These are phyloP conservation scores for Stipa capillata DNA, from an alignment of 176 grass and related monocot genomes.

Conservation along the genomic window DNA sequence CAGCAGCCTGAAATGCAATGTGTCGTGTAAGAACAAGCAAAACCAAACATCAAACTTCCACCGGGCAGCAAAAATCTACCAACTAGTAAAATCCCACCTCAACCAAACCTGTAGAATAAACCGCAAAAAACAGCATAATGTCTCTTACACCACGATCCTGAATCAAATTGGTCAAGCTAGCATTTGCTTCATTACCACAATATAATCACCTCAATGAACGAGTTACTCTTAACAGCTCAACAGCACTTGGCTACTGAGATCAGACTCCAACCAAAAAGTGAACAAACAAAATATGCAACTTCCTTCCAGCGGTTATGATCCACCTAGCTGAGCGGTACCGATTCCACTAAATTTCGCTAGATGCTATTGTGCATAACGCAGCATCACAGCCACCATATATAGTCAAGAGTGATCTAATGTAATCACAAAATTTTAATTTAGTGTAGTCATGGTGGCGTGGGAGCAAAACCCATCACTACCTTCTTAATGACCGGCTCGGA, in stretches of 20 bases:
- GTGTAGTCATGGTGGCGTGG: no score
- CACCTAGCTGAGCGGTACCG: not conserved
- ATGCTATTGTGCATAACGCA: not conserved
- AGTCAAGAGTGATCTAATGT: not conserved
- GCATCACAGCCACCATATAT: not conserved
- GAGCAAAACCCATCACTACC: conserved; percentile 28
- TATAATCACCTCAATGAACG: not conserved
- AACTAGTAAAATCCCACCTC: not conserved
- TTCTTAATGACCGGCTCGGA: conserved; percentile 58
- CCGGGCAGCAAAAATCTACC: not conserved
- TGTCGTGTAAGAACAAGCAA: not conserved
- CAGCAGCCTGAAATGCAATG: conserved; percentile 58
- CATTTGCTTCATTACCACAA: not conserved
- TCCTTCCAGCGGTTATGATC: not conserved
- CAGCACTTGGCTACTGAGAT: no score
- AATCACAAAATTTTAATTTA: not conserved
- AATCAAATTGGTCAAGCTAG: not conserved
- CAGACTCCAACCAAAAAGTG: no score
- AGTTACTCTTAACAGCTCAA: not conserved
- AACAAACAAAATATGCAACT: no score
- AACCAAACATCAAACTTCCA: conserved; percentile 2
- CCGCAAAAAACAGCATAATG: not conserved
- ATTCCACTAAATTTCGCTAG: not conserved
- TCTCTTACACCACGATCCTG: not conserved
- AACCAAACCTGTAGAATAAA: not conserved